Conservation (phyloP, 1,139 yeast species). For the Suhomyces guaymorum region DNA sequence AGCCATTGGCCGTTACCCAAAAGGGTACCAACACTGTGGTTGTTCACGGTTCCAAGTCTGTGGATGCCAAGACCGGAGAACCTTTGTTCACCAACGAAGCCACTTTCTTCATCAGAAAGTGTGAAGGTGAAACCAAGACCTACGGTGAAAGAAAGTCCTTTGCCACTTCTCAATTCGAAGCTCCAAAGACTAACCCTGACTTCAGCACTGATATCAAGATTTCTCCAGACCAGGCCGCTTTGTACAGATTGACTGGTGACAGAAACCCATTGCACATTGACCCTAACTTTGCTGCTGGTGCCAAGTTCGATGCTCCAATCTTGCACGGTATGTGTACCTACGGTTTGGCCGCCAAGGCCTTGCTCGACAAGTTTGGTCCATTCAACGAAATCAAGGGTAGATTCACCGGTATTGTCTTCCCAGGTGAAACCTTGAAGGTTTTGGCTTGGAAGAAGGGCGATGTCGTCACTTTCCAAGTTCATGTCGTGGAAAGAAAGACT, state of each 20-base stretch:
- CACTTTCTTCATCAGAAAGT: slow-evolving; percentile 83
- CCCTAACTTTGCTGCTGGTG: slow-evolving; percentile 86
- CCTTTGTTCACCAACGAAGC: slow-evolving; percentile 78
- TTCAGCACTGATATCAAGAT: slow-evolving; percentile 61
- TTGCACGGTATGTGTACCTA: slow-evolving; percentile 90
- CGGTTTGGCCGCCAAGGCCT: slow-evolving; percentile 77
- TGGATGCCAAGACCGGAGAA: slow-evolving; percentile 70
- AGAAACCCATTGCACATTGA: slow-evolving; percentile 94
- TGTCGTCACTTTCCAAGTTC: slow-evolving; percentile 77
- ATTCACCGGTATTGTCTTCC: slow-evolving; percentile 90
- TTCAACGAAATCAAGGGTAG: slow-evolving; percentile 87
- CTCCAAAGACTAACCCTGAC: slow-evolving; percentile 71
- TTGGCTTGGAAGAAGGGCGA: slow-evolving; percentile 80
- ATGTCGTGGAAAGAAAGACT: slow-evolving; percentile 75
- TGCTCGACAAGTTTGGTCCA: slow-evolving; percentile 78
- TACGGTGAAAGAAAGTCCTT: slow-evolving; percentile 54
- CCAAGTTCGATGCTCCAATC: slow-evolving; percentile 83
- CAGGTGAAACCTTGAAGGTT: slow-evolving; percentile 89
- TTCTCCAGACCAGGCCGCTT: slow-evolving; percentile 77
- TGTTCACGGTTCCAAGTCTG: slow-evolving; percentile 72
- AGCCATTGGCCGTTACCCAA: slow-evolving; percentile 74
- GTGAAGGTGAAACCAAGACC: slow-evolving; percentile 61
- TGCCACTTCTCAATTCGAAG: slow-evolving; percentile 63
- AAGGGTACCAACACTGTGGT: slow-evolving; percentile 89
- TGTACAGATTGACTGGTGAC: slow-evolving; percentile 92